phyloP scores from a whole-genome alignment of 768 basidiomycete genomes.

The Crucibulum laeve region DNA sequence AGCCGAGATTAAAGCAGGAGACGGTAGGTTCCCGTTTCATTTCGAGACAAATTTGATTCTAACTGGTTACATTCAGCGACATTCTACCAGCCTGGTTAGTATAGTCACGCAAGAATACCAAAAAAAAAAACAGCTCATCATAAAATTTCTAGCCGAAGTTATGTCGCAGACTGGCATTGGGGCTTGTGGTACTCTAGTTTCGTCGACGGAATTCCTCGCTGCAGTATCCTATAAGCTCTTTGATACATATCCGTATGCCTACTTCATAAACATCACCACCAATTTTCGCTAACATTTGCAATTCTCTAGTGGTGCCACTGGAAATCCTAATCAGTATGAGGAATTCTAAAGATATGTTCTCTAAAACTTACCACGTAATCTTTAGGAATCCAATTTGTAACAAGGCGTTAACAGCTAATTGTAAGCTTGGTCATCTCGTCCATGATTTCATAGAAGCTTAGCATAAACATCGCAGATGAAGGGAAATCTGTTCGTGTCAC shows the following conservation, averaged over 20 bases:
- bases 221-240: constrained; percentile 10
- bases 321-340: constrained; percentile 10
- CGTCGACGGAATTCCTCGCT: constrained; percentile 4
- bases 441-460: not conserved
- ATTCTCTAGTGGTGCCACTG: constrained; percentile 5
- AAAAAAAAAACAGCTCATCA: not conserved
- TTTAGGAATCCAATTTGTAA: constrained; percentile 11
- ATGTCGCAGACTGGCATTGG: constrained; percentile 8
- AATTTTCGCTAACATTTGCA: not conserved
- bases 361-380: not conserved
- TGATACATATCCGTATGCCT: constrained; percentile 9
- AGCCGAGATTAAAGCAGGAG: not conserved
- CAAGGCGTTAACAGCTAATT: constrained; percentile 3
- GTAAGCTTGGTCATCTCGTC: constrained; percentile 2
- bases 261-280: not conserved
- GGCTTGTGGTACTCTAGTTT: constrained; percentile 10
- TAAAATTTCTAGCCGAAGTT: not conserved
- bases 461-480: constrained; percentile 1
- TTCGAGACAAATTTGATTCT: not conserved
- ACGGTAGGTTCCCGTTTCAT: not conserved
- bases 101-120: not conserved
- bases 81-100: constrained; percentile 4
- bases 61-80: not conserved
- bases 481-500: constrained; percentile 8
- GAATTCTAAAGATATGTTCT: not conserved